phyloP scores from a whole-genome alignment of 2,329 filamentous ascomycete genomes.

The Lachnellula occidentalis region DNA sequence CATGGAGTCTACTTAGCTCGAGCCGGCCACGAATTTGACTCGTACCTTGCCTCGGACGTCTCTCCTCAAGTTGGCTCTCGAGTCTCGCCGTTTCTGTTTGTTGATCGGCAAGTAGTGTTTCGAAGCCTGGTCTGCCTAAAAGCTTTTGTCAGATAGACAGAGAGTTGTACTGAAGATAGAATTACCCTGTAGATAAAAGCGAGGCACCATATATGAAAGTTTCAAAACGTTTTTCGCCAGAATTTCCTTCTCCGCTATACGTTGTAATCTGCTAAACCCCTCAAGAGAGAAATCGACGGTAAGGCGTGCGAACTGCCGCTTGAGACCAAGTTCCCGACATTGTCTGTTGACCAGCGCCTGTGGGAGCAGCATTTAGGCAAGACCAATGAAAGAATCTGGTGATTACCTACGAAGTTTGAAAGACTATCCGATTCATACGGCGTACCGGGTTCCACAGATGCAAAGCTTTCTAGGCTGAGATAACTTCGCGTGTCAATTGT shows the following conservation, averaged over 20 bases:
- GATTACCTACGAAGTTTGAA: conserved; percentile 1
- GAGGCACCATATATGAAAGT: conserved; percentile 55
- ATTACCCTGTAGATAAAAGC: conserved; percentile 50
- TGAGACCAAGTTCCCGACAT: background rate
- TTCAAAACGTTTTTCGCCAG: conserved; percentile 51
- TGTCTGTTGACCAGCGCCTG: conserved; percentile 5
- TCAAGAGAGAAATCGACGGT: conserved; percentile 35
- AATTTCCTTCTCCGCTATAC: conserved; percentile 43
- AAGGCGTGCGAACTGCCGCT: conserved; percentile 30
- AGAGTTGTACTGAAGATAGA: background rate
- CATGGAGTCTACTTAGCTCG: background rate
- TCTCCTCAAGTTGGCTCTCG: conserved; percentile 6
- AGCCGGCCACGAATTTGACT: background rate
- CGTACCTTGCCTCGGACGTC: background rate
- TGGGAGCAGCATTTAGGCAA: background rate
- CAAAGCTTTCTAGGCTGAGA: conserved; percentile 9
- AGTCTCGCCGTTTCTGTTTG: background rate
- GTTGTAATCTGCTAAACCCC: conserved; percentile 44
- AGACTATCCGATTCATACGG: background rate
- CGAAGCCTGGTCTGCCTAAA: conserved; percentile 1
- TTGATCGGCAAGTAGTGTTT: conserved; percentile 6
- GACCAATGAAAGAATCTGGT: background rate
- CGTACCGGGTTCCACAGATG: background rate
- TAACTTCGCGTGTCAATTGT: conserved; percentile 7
- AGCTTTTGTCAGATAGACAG: conserved; percentile 1